Evolutionary conservation across 1,139 yeast species (phyloP).

Genomic region (Kodamaea anthophila): DNA sequence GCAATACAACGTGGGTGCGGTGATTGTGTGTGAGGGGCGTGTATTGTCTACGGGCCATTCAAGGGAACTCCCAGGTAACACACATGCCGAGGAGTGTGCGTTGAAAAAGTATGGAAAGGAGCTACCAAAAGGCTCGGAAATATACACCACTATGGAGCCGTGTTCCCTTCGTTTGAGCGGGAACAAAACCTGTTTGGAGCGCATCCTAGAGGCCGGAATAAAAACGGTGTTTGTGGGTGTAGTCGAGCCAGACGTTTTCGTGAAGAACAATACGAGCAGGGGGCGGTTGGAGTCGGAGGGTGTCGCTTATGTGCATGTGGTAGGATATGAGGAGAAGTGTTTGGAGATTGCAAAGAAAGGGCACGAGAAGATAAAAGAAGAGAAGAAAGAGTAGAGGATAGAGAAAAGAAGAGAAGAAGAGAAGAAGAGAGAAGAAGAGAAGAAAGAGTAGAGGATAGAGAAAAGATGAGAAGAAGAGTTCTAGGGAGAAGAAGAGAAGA

Average conservation of each 20-base stretch:
- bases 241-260: conserved; percentile 83
- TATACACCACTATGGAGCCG: conserved; percentile 98
- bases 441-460: too few relatives aligned
- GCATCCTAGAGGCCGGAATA: conserved; percentile 56
- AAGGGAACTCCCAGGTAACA: conserved; percentile 88
- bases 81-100: conserved; percentile 98
- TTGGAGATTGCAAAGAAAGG: conserved; percentile 73
- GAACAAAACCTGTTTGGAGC: conserved; percentile 78
- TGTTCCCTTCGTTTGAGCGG: conserved; percentile 89
- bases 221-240: conserved; percentile 87
- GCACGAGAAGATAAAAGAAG: conserved; percentile 36
- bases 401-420: neutral
- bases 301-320: conserved; percentile 70
- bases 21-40: conserved; percentile 60
- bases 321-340: conserved; percentile 77
- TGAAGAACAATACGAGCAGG: conserved; percentile 66
- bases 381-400: conserved; percentile 15
- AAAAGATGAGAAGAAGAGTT: neutral
- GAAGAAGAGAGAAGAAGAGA: neutral
- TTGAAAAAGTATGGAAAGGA: conserved; percentile 55
- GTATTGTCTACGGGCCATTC: conserved; percentile 79
- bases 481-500: neutral
- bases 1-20: conserved; percentile 93
- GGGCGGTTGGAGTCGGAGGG: conserved; percentile 47
- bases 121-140: conserved; percentile 66